phyloP scores from a whole-genome alignment of 2,329 filamentous ascomycete species.

The Trichoderma koningiopsis region DNA sequence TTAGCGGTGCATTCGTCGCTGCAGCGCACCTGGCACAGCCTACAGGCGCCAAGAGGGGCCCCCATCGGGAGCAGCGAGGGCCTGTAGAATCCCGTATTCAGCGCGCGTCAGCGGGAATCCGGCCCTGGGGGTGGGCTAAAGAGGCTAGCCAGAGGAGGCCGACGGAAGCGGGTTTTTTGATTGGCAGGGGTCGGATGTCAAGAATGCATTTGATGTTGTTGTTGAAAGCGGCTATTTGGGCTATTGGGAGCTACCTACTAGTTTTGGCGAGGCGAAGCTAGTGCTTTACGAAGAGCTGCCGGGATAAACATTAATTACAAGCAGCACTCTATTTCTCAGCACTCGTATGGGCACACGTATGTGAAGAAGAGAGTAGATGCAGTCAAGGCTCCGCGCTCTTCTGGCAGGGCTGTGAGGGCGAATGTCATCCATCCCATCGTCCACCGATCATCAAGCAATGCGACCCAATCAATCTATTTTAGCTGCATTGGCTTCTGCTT shows the following conservation, averaged over 20 bases:
- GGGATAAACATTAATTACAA: not conserved
- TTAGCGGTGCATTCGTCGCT: conserved; percentile 8
- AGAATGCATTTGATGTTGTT: not conserved
- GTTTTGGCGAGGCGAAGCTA: not conserved
- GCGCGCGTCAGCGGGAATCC: conserved; percentile 21
- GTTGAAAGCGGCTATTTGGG: not conserved
- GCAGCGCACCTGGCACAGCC: conserved; percentile 17
- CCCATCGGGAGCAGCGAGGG: conserved; percentile 23
- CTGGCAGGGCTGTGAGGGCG: no score
- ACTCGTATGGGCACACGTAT: not conserved
- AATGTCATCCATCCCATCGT: not conserved
- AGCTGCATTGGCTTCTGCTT: not conserved
- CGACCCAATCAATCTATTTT: not conserved
- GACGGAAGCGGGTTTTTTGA: not conserved
- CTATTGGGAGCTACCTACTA: not conserved
- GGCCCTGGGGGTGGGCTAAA: not conserved
- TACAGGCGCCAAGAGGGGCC: conserved; percentile 15
- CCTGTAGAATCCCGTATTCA: conserved; percentile 23
- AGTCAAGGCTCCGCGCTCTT: no score
- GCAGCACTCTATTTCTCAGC: not conserved
- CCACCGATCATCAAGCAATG: not conserved
- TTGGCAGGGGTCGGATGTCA: not conserved
- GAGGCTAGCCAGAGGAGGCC: not conserved
- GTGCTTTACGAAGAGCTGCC: not conserved
- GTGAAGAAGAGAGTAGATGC: no score